Evolutionary conservation across 108 stramenopile species (phyloP).

Genomic region (Skeletonema marinoi): DNA sequence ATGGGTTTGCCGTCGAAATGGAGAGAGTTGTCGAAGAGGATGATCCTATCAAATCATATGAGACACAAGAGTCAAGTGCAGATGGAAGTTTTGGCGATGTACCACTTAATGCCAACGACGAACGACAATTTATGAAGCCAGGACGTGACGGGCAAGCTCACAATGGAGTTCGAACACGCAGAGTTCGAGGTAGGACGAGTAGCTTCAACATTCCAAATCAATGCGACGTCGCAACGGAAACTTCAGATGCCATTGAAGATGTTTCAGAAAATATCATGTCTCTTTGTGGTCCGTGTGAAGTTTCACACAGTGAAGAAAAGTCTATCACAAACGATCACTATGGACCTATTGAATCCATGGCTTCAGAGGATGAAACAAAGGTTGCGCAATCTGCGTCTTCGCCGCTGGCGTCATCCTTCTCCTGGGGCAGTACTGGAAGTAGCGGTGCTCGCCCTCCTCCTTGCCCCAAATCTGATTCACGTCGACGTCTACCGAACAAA

Average conservation of each 20-base stretch:
- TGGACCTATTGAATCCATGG: constrained; percentile 3
- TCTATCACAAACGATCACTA: neutral
- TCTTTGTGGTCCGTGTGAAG: neutral
- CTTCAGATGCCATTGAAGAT: constrained; percentile 25
- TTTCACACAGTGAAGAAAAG: neutral
- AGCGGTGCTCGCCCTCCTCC: constrained; percentile 36
- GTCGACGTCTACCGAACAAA: constrained; percentile 11
- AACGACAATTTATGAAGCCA: neutral
- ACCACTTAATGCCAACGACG: neutral
- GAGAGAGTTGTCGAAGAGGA: neutral
- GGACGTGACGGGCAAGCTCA: neutral
- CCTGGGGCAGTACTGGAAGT: constrained; percentile 30
- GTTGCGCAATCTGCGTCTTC: constrained; percentile 15
- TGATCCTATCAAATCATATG: neutral
- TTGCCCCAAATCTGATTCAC: constrained; percentile 32
- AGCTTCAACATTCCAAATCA: neutral
- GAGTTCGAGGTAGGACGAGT: constrained; percentile 1
- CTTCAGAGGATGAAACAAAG: neutral
- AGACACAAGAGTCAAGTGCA: neutral
- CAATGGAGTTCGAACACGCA: neutral
- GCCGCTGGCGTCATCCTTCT: constrained; percentile 19
- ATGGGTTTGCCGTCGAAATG: constrained; percentile 40
- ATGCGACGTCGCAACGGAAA: constrained; percentile 2
- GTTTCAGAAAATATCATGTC: constrained; percentile 22
- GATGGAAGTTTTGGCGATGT: constrained; percentile 4